phyloP scores from a whole-genome alignment of 2,329 filamentous ascomycete species.

The Rhytidhysteron rufulum region DNA sequence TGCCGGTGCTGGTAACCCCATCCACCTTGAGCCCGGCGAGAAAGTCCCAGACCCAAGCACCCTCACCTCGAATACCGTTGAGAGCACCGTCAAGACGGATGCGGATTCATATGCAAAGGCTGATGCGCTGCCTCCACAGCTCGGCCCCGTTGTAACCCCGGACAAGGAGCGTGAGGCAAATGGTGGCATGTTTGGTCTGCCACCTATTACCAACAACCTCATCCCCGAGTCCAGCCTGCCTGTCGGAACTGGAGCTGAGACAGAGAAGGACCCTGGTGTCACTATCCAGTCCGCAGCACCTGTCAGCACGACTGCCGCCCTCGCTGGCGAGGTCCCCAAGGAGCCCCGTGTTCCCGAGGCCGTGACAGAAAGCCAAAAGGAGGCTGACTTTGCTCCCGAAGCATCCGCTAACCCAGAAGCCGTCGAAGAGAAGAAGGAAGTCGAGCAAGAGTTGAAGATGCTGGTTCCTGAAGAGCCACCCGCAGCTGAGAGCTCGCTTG shows the following conservation, averaged over 20 bases:
- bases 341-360: conserved; percentile 53
- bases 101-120: conserved; percentile 83
- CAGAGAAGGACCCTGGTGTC: conserved; percentile 35
- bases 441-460: conserved; percentile 67
- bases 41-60: conserved; percentile 66
- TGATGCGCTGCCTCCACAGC: conserved; percentile 50
- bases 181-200: conserved; percentile 44
- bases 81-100: conserved; percentile 56
- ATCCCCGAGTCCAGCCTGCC: conserved; percentile 83
- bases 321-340: conserved; percentile 44
- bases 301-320: conserved; percentile 43
- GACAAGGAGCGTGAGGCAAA: conserved; percentile 40
- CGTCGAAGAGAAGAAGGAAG: conserved; percentile 65
- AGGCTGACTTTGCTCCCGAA: conserved; percentile 62
- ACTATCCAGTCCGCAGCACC: conserved; percentile 42
- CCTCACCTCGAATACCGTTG: conserved; percentile 67
- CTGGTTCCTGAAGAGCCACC: conserved; percentile 60
- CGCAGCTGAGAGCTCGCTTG: conserved; percentile 39
- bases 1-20: conserved; percentile 66
- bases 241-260: conserved; percentile 50
- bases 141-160: conserved; percentile 46
- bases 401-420: conserved; percentile 63
- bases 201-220: conserved; percentile 55
- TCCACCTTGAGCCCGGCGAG: conserved; percentile 75
- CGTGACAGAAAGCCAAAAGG: conserved; percentile 69